Conservation (phyloP, 2,329 filamentous ascomycete species). For the Epichloe coenophiala region DNA sequence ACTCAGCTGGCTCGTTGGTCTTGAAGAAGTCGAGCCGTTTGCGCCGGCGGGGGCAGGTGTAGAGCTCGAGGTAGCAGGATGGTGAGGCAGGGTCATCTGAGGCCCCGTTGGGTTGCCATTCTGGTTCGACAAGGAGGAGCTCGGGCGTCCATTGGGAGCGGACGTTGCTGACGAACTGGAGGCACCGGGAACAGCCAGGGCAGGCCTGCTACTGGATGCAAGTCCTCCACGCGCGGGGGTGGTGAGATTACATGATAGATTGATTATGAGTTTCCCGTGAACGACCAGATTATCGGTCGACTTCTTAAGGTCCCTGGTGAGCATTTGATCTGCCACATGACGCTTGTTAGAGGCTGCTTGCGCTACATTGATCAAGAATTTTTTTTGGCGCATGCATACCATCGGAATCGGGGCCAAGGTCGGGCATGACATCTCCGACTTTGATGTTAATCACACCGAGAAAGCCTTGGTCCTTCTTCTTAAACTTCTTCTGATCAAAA, state of each 20-base stretch:
- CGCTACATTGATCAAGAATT: not conserved
- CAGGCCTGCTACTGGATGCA: slow-evolving; percentile 32
- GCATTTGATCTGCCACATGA: slow-evolving; percentile 76
- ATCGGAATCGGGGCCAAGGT: slow-evolving; percentile 78
- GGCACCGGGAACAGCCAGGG: slow-evolving; percentile 27
- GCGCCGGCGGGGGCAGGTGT: slow-evolving; percentile 15
- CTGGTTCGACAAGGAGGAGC: slow-evolving; percentile 37
- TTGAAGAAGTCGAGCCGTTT: slow-evolving; percentile 20
- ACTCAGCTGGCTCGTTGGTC: slow-evolving; percentile 44
- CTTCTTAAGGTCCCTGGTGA: slow-evolving; percentile 92
- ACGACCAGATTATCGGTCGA: slow-evolving; percentile 97
- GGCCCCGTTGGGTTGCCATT: slow-evolving; percentile 31
- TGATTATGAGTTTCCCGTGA: slow-evolving; percentile 93
- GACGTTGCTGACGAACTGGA: slow-evolving; percentile 32
- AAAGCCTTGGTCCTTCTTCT: slow-evolving; percentile 99
- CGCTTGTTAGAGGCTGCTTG: slow-evolving; percentile 15
- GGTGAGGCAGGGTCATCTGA: slow-evolving; percentile 27
- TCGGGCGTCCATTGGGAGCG: slow-evolving; percentile 35
- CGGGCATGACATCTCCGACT: slow-evolving; percentile 77
- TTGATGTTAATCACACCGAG: slow-evolving; percentile 95
- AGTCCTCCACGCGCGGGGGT: slow-evolving; percentile 46
- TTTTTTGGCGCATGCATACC: slow-evolving; percentile 41
- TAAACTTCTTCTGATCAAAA: slow-evolving; percentile 99
- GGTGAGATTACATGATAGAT: slow-evolving; percentile 80
- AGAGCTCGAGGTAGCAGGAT: slow-evolving; percentile 34